Evolutionary conservation across 495 filamentous ascomycete genomes (phyloP), one percentile per base, ranked within the genome.

Genomic region (Schizothecium vesticola): DNA sequence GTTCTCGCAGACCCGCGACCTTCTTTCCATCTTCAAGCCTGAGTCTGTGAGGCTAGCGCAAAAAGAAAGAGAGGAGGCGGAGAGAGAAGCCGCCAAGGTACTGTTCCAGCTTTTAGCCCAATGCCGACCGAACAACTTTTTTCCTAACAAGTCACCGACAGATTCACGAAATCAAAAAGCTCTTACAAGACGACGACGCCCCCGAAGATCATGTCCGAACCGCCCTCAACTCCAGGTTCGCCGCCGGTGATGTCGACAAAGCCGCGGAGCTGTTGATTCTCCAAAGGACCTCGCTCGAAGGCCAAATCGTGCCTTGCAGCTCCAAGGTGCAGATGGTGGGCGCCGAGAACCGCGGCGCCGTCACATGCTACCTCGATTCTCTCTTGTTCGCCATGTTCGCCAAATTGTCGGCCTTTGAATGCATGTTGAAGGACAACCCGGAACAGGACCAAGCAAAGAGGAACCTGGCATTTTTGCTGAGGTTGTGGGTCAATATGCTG

Each of bases 331-430:
- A 86, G 69, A 87, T 97, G 77, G 80, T 93, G 2, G 95, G 95
- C 1, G 95, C 95, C 4, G 90, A 92, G 70, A 99, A 99, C 74
- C 83, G 94, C 58, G 84, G 89, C 21, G 87, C 85, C 22, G 92
- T 95, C 23, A 97, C 95, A 36, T 99, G 95, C 78, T 99, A 93
- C 72, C 81, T 97, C 1, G 95, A 97, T 74, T 84, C 94, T 1
- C 79, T 97, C n/a, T 86, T 99, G 2, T 97, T 97, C 73, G 91
- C 95, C 67, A 97, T 99, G 94, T 99, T 99, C 76, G 90, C 92
- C 11, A 87, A 91, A 64, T 80, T 97, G 26, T 89, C 90, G 59
- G 92, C 91, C 72, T 99, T 97, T 75, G 95, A 99, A 74, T 91
- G 90, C 26, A 96, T 97, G 79, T 80, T 97, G 60, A 83, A 81